Conservation (phyloP, 768 basidiomycete genomes). For the Astraeus odoratus region DNA sequence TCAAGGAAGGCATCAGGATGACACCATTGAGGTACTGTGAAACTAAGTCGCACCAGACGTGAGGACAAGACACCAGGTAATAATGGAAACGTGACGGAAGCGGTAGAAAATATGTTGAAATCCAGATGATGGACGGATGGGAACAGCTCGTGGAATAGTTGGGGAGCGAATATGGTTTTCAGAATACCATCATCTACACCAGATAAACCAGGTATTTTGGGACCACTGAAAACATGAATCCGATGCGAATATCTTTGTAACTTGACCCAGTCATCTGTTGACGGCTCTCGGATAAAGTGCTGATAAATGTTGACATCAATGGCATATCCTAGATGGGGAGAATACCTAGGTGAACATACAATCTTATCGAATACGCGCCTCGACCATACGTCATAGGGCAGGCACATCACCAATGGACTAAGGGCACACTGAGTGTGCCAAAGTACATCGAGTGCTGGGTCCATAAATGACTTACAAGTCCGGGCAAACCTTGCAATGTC, state of each 20-base stretch:
- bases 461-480: slow-evolving; percentile 23
- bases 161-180: slow-evolving; percentile 13
- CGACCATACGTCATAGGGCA: slow-evolving; percentile 21
- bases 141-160: slow-evolving; percentile 17
- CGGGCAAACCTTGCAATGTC: slow-evolving; percentile 23
- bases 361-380: slow-evolving; percentile 12
- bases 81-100: slow-evolving; percentile 13
- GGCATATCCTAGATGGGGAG: too few species aligned
- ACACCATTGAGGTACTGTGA: slow-evolving; percentile 19
- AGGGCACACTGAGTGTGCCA: slow-evolving; percentile 26
- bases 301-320: not conserved
- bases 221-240: slow-evolving; percentile 17
- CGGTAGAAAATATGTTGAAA: slow-evolving; percentile 21
- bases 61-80: slow-evolving; percentile 16
- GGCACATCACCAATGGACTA: slow-evolving; percentile 22
- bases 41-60: slow-evolving; percentile 14
- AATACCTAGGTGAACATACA: too few species aligned
- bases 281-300: slow-evolving; percentile 16
- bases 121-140: slow-evolving; percentile 21
- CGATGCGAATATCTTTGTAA: slow-evolving; percentile 21
- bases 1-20: slow-evolving; percentile 12
- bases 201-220: slow-evolving; percentile 15
- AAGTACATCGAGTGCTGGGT: slow-evolving; percentile 25
- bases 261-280: slow-evolving; percentile 16
- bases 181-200: slow-evolving; percentile 21